phyloP scores from a whole-genome alignment of 305 asterid genomes.

The Euphrasia arctica region DNA sequence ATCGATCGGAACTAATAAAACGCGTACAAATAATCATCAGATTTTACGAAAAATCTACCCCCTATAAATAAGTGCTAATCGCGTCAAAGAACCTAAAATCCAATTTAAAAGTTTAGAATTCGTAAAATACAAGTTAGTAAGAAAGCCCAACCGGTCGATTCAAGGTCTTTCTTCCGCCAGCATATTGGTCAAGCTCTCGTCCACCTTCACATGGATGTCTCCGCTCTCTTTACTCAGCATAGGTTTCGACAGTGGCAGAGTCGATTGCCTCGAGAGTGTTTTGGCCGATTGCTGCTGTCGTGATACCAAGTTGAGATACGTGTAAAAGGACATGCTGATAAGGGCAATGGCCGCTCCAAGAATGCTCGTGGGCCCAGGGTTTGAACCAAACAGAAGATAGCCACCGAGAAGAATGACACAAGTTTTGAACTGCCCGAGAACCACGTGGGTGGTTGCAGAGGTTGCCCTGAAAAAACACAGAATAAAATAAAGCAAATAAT shows the following conservation, averaged over 20 bases:
- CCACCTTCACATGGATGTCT: slow-evolving; percentile 40
- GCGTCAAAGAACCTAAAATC: slow-evolving; percentile 12
- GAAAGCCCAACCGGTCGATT: slow-evolving; percentile 13
- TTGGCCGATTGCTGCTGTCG: slow-evolving; percentile 47
- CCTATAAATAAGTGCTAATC: slow-evolving; percentile 16
- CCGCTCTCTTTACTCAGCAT: slow-evolving; percentile 75
- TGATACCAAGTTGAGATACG: slow-evolving; percentile 74
- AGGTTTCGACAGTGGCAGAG: slow-evolving; percentile 68
- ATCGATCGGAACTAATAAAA: slow-evolving; percentile 18
- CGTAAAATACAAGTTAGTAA: slow-evolving; percentile 11
- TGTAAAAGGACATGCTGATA: slow-evolving; percentile 80
- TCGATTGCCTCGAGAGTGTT: slow-evolving; percentile 40
- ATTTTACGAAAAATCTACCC: neutral
- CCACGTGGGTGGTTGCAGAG: slow-evolving; percentile 95
- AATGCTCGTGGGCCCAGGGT: slow-evolving; percentile 83
- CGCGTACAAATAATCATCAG: neutral
- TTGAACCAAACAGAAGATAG: slow-evolving; percentile 75
- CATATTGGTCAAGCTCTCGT: slow-evolving; percentile 54
- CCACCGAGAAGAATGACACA: slow-evolving; percentile 95
- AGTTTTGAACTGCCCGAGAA: slow-evolving; percentile 96
- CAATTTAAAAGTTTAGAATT: slow-evolving; percentile 13
- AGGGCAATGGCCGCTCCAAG: slow-evolving; percentile 81
- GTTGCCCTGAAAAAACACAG: slow-evolving; percentile 57
- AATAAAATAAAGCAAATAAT: slow-evolving; percentile 7
- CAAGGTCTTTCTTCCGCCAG: slow-evolving; percentile 23